Conservation (phyloP, 2,329 filamentous ascomycete species). For the Colletotrichum echinochloae region DNA sequence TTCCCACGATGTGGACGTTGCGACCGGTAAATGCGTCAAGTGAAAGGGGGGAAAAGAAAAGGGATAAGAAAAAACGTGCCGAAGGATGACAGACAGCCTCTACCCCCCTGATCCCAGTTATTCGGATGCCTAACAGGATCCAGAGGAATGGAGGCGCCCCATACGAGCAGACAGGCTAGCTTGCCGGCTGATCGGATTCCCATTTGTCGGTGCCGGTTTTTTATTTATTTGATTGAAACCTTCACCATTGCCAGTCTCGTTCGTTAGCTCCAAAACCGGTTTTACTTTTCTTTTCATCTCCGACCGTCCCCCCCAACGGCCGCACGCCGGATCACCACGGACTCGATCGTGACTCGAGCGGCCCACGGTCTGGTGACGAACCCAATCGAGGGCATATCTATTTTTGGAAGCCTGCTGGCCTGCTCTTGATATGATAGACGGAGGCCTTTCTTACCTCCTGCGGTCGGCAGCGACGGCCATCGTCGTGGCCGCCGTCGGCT, state of each 20-base stretch:
- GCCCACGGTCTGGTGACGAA: background rate
- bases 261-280: too few relatives aligned
- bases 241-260: background rate
- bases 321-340: background rate
- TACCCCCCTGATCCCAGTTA: background rate
- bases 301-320: background rate
- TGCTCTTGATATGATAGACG: conserved; percentile 20
- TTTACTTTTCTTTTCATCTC: background rate
- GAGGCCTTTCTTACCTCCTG: background rate
- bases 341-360: background rate
- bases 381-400: background rate
- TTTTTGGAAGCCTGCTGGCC: background rate
- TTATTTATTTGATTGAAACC: background rate
- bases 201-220: conserved; percentile 4
- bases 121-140: background rate
- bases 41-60: too few relatives aligned
- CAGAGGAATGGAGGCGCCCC: background rate
- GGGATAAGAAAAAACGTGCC: too few relatives aligned
- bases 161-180: too few relatives aligned
- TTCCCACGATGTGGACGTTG: too few relatives aligned
- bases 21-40: too few relatives aligned
- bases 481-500: background rate
- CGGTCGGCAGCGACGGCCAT: conserved; percentile 20
- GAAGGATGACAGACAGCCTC: too few relatives aligned
- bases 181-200: background rate